phyloP scores from a whole-genome alignment of 257 asterid genomes.

The Cynanchum wilfordii region DNA sequence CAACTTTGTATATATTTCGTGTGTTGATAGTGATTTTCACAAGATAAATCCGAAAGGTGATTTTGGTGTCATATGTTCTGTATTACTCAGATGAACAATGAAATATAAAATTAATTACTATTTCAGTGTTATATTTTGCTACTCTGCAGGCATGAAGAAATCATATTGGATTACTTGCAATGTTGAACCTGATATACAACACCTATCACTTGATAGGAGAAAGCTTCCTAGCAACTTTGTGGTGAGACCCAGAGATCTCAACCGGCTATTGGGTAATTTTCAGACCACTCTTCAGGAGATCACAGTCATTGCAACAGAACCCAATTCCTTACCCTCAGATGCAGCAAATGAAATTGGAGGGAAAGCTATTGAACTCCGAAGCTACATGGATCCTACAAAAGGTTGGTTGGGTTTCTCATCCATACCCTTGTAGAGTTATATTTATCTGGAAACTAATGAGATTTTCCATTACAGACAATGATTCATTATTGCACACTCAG shows the following conservation, averaged over 20 bases:
- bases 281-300: conserved; percentile 93
- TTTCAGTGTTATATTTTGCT: not conserved
- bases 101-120: not conserved
- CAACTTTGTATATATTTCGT: not conserved
- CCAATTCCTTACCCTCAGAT: conserved; percentile 53
- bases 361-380: conserved; percentile 93
- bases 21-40: not conserved
- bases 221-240: conserved; percentile 86
- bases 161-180: conserved; percentile 87
- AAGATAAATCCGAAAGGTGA: not conserved
- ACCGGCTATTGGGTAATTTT: conserved; percentile 70
- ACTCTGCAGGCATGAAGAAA: conserved; percentile 71
- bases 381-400: conserved; percentile 91
- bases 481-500: conserved; percentile 90
- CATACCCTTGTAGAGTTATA: not conserved
- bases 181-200: conserved; percentile 81
- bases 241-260: conserved; percentile 87
- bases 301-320: conserved; percentile 80
- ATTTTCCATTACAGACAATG: conserved; percentile 61
- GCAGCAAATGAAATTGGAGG: conserved; percentile 76
- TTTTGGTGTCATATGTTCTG: not conserved
- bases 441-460: conserved; percentile 13
- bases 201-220: conserved; percentile 76
- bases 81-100: not conserved
- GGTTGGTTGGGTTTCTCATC: conserved; percentile 37